Conservation (phyloP, 2,329 filamentous ascomycete genomes). For the Scedosporium apiospermum region DNA sequence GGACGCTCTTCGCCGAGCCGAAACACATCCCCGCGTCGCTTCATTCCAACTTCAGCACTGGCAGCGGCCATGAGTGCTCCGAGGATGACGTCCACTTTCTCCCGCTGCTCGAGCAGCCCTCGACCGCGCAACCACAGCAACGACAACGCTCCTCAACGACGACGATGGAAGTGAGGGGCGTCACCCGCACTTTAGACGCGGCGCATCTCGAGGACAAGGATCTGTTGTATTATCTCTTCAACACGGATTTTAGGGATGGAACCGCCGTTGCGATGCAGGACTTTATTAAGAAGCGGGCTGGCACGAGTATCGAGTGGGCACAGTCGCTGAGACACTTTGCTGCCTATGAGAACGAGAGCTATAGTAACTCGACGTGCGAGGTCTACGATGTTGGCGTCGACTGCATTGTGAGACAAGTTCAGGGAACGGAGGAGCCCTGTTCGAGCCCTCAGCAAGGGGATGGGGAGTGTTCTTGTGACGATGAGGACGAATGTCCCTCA, state of each 20-base stretch:
- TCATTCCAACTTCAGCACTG: slow-evolving; percentile 7
- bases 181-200: slow-evolving; percentile 1
- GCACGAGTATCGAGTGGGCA: slow-evolving; percentile 21
- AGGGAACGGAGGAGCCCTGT: not conserved
- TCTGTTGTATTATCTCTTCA: slow-evolving; percentile 30
- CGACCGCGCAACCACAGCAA: not conserved
- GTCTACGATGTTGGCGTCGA: slow-evolving; percentile 45
- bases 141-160: not conserved
- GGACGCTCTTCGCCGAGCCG: not conserved
- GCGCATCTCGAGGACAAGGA: slow-evolving; percentile 27
- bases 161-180: not conserved
- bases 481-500: not conserved
- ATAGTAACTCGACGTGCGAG: slow-evolving; percentile 43
- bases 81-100: slow-evolving; percentile 12
- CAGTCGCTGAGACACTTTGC: slow-evolving; percentile 24
- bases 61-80: not conserved
- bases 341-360: slow-evolving; percentile 25
- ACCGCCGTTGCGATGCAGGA: slow-evolving; percentile 27
- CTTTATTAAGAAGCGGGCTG: slow-evolving; percentile 19
- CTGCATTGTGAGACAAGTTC: slow-evolving; percentile 26
- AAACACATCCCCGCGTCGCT: slow-evolving; percentile 11
- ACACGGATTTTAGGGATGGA: slow-evolving; percentile 30
- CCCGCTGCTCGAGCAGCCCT: slow-evolving; percentile 8
- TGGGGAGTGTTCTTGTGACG: not conserved
- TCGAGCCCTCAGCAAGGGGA: too few species aligned